Evolutionary conservation across 2,329 filamentous ascomycete species (phyloP).

Genomic region (Colletotrichum falcatum): DNA sequence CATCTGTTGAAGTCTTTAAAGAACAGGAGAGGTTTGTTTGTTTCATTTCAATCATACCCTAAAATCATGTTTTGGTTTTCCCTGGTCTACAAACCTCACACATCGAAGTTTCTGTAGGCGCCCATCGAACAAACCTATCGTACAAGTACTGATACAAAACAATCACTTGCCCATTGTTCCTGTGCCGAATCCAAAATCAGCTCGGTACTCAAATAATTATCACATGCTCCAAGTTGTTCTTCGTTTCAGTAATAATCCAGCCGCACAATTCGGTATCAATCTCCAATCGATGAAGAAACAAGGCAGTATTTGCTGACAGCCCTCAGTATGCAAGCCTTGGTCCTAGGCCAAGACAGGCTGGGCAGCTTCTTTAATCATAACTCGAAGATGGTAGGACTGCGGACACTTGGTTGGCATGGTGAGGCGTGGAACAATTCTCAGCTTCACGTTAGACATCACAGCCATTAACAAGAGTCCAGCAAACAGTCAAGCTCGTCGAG

Average conservation of each 20-base stretch:
- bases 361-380: neutral
- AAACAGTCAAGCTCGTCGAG: constrained; percentile 93
- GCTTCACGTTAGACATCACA: constrained; percentile 22
- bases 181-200: neutral
- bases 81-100: neutral
- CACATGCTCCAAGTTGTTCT: neutral
- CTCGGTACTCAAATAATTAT: neutral
- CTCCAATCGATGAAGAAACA: neutral
- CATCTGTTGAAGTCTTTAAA: neutral
- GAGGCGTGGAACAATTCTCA: constrained; percentile 14
- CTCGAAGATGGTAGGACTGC: neutral
- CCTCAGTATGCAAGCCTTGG: neutral
- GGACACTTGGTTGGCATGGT: neutral
- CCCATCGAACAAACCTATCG: constrained; percentile 3
- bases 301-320: neutral
- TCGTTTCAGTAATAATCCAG: neutral
- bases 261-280: neutral
- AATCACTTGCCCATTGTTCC: neutral
- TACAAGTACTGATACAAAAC: constrained; percentile 24
- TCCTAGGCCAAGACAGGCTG: neutral
- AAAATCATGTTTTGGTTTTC: neutral
- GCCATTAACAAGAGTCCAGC: constrained; percentile 76
- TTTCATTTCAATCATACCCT: constrained; percentile 36
- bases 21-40: constrained; percentile 36
- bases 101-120: constrained; percentile 4